These are phyloP conservation scores for Vigna hirtella DNA, from an alignment of 306 rosid genomes.

Conservation along the genomic window DNA sequence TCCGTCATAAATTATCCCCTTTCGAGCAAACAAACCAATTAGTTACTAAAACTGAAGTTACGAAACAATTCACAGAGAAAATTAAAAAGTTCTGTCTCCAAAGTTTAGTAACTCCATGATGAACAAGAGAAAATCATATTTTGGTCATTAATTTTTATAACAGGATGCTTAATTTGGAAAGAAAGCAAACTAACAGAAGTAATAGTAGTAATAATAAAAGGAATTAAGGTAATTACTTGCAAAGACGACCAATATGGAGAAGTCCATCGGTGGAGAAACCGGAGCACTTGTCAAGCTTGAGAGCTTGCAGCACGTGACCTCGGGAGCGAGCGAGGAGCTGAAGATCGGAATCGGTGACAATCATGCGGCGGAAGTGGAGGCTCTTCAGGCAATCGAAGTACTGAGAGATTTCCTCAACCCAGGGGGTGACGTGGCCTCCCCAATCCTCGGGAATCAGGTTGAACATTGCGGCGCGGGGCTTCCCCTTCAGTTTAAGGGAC, in stretches of 20 bases:
- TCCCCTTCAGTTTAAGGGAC: slow-evolving; percentile 83
- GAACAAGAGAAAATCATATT: not conserved
- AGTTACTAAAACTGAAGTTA: not conserved
- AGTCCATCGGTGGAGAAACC: slow-evolving; percentile 92
- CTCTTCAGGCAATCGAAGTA: slow-evolving; percentile 72
- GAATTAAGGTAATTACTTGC: slow-evolving; percentile 62
- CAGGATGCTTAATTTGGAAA: not conserved
- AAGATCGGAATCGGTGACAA: slow-evolving; percentile 83
- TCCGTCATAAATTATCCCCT: not conserved
- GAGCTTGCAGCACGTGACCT: slow-evolving; percentile 70
- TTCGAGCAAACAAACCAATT: not conserved
- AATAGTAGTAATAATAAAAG: not conserved
- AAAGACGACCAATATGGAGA: slow-evolving; percentile 59
- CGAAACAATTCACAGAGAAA: not conserved
- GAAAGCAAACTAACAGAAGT: not conserved
- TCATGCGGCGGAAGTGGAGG: slow-evolving; percentile 93
- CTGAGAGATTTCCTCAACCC: slow-evolving; percentile 73
- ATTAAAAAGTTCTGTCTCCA: not conserved
- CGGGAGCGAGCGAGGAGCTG: slow-evolving; percentile 67
- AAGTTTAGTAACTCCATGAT: not conserved
- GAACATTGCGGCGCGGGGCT: slow-evolving; percentile 98
- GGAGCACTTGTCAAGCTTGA: slow-evolving; percentile 89
- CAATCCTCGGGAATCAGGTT: slow-evolving; percentile 95
- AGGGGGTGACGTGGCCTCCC: slow-evolving; percentile 92
- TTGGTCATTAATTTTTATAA: not conserved